phyloP scores from a whole-genome alignment of 192 early-diverging fungal genomes.

The Dissophora ornata region DNA sequence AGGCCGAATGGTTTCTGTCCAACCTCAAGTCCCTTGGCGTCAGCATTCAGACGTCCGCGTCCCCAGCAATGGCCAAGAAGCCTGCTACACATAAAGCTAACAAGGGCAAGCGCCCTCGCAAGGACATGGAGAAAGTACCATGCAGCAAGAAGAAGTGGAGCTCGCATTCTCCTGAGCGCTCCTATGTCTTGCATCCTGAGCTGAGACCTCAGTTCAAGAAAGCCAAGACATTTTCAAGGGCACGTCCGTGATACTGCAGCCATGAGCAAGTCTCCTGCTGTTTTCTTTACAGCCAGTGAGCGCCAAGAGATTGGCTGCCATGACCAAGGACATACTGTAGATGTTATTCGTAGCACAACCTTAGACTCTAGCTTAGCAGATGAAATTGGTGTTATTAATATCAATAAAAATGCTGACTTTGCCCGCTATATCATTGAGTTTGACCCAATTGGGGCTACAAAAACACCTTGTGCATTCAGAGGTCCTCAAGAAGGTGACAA shows the following conservation, averaged over 20 bases:
- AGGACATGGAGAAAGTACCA: background rate
- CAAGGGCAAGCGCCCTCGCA: constrained; percentile 1
- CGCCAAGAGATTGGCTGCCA: no score
- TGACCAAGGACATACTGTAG: no score
- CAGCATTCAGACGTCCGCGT: no score
- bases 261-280: background rate
- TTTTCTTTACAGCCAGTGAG: no score
- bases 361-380: no score
- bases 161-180: background rate
- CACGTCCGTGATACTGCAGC: background rate
- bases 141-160: background rate
- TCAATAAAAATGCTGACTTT: no score
- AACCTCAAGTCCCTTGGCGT: background rate
- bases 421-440: no score
- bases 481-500: no score
- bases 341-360: no score
- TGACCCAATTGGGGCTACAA: no score
- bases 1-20: background rate
- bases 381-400: no score
- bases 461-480: no score
- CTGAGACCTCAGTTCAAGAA: background rate
- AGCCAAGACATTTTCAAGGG: background rate
- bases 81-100: background rate
- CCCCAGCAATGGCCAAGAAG: background rate
- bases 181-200: background rate